Percentiles rank a stretch among this genome's conserved stretches.
Conservation (phyloP, 805 yeast genomes). For the Candida palmyrensis region DNA sequence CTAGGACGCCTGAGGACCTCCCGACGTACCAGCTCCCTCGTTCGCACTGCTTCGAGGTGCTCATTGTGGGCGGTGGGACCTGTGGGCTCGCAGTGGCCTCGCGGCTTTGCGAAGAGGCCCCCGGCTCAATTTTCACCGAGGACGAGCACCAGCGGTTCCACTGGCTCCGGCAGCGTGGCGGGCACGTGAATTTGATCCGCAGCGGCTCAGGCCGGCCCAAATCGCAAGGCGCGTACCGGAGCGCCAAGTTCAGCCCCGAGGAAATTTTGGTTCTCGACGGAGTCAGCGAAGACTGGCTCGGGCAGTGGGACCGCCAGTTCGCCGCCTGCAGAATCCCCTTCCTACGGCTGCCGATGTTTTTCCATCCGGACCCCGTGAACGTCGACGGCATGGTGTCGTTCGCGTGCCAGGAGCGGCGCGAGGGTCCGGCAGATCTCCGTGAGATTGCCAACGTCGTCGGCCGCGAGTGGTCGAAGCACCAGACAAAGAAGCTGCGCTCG, state of each 20-base stretch:
- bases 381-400: conserved; percentile 39
- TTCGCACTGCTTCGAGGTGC: conserved; percentile 15
- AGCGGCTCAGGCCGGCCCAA: conserved; percentile 10
- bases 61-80: conserved; percentile 44
- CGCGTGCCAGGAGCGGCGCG: conserved; percentile 27
- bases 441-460: conserved; percentile 42
- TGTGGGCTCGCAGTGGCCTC: conserved; percentile 40
- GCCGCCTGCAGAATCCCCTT: conserved; percentile 36
- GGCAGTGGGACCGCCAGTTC: conserved; percentile 43
- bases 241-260: conserved; percentile 14
- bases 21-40: too few species aligned
- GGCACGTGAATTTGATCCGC: conserved; percentile 19
- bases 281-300: conserved; percentile 26
- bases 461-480: conserved; percentile 39
- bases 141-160: conserved; percentile 44
- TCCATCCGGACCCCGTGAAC: conserved; percentile 42
- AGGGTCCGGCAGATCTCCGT: conserved; percentile 24
- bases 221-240: too few species aligned
- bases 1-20: too few species aligned
- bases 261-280: conserved; percentile 36
- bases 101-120: conserved; percentile 37
- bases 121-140: conserved; percentile 41
- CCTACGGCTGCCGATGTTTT: conserved; percentile 44
- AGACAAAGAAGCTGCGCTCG: conserved; percentile 25
- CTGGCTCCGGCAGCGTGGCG: conserved; percentile 34